Conservation (phyloP, 192 early-diverging fungal species). For the Allomyces javanicus region DNA sequence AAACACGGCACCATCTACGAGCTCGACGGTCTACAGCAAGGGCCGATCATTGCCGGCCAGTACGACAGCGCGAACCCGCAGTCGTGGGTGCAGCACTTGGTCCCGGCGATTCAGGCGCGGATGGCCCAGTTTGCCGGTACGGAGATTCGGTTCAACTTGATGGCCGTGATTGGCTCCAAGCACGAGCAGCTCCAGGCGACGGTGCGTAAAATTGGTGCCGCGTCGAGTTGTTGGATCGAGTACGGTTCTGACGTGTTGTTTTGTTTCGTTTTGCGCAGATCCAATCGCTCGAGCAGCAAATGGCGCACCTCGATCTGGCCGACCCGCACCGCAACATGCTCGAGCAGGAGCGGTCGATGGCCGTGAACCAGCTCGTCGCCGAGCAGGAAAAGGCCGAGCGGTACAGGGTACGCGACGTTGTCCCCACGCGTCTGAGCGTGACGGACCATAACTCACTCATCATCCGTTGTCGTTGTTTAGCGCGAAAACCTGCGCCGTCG, state of each 20-base stretch:
- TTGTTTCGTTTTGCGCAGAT: not conserved
- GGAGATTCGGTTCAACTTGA: constrained; percentile 60
- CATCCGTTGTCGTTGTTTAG: constrained; percentile 8
- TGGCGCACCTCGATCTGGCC: constrained; percentile 6
- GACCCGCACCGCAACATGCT: constrained; percentile 5
- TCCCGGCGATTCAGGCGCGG: constrained; percentile 42
- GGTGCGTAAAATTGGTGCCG: constrained; percentile 19
- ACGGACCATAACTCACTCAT: constrained; percentile 1
- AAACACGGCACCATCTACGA: constrained; percentile 52
- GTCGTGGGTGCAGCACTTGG: constrained; percentile 21
- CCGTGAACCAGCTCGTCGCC: constrained; percentile 28
- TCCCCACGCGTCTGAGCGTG: not conserved
- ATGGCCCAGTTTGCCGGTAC: constrained; percentile 34
- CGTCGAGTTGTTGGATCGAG: too few species aligned
- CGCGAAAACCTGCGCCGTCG: constrained; percentile 47
- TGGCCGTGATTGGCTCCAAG: constrained; percentile 53
- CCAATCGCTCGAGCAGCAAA: constrained; percentile 6
- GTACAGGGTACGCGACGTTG: constrained; percentile 20
- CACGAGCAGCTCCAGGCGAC: constrained; percentile 29
- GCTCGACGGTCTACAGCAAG: constrained; percentile 49
- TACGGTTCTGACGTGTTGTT: not conserved
- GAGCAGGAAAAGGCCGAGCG: constrained; percentile 39
- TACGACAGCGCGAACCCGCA: too few species aligned
- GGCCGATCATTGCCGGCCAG: constrained; percentile 21
- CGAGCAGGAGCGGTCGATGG: constrained; percentile 22